Percentiles rank a stretch among this genome's conserved stretches.
Conservation (phyloP, 2,329 filamentous ascomycete species). For the Zalaria obscura region DNA sequence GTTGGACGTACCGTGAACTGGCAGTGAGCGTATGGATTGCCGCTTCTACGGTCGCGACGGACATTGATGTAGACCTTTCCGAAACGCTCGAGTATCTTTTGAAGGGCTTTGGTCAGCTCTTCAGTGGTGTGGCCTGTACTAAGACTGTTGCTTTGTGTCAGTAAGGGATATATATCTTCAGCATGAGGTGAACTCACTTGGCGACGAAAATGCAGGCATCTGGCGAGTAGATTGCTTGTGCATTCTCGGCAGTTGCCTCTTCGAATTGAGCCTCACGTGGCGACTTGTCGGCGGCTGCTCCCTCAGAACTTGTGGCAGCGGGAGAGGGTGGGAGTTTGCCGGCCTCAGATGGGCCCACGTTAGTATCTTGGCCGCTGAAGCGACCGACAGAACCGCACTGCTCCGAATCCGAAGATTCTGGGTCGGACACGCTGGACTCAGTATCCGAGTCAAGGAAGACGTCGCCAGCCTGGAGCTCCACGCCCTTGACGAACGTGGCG, state of each 20-base stretch:
- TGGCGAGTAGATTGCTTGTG: conserved; percentile 39
- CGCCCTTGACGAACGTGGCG: too few relatives aligned
- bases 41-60: conserved; percentile 36
- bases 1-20: conserved; percentile 42
- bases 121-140: conserved; percentile 35
- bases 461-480: too few relatives aligned
- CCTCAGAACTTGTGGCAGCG: too few relatives aligned
- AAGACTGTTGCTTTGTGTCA: conserved; percentile 26
- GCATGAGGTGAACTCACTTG: conserved; percentile 38
- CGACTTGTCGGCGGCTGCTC: too few relatives aligned
- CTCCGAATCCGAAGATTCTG: too few relatives aligned
- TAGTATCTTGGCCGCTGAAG: too few relatives aligned
- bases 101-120: conserved; percentile 39
- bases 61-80: conserved; percentile 50
- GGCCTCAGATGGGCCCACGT: too few relatives aligned
- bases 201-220: conserved; percentile 50
- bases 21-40: conserved; percentile 51
- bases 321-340: too few relatives aligned
- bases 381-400: too few relatives aligned
- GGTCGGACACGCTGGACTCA: too few relatives aligned
- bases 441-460: too few relatives aligned
- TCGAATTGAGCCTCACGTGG: background rate
- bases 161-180: background rate
- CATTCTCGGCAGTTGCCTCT: conserved; percentile 17
- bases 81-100: conserved; percentile 36